phyloP scores from a whole-genome alignment of 1,139 yeast genomes.

The Geotrichum phurueaensis region DNA sequence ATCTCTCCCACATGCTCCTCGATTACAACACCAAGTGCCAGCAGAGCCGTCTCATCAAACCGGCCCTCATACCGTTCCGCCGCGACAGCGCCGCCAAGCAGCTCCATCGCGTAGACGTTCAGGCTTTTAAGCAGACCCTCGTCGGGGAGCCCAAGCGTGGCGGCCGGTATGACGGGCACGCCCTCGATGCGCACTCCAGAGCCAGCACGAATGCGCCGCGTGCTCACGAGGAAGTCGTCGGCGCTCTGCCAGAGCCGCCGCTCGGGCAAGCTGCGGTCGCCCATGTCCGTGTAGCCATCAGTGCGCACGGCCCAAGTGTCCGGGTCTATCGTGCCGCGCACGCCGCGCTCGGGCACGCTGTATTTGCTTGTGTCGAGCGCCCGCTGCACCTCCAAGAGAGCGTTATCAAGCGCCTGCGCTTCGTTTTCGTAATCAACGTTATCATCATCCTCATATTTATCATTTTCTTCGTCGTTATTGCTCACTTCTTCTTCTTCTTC shows the following conservation, averaged over 20 bases:
- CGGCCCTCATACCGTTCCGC: constrained; percentile 16
- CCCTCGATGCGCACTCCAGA: not conserved
- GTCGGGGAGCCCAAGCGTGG: not conserved
- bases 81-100: constrained; percentile 8
- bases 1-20: constrained; percentile 31
- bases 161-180: not conserved
- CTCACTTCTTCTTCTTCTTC: not conserved
- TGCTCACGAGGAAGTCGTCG: not conserved
- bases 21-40: constrained; percentile 33
- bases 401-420: not conserved
- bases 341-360: not conserved
- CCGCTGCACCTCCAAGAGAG: not conserved
- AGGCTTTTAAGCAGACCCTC: not conserved
- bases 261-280: not conserved
- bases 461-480: not conserved
- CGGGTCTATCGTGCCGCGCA: not conserved
- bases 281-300: not conserved
- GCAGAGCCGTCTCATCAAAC: constrained; percentile 32
- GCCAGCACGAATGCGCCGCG: not conserved
- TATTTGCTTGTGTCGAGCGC: not conserved
- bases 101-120: constrained; percentile 8
- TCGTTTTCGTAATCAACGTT: not conserved
- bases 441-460: not conserved
- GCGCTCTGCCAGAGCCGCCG: not conserved
- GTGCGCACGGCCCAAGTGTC: not conserved